These are phyloP conservation scores for Kodamaea anthophila DNA, from an alignment of 1,139 yeast species.

Conservation along the genomic window DNA sequence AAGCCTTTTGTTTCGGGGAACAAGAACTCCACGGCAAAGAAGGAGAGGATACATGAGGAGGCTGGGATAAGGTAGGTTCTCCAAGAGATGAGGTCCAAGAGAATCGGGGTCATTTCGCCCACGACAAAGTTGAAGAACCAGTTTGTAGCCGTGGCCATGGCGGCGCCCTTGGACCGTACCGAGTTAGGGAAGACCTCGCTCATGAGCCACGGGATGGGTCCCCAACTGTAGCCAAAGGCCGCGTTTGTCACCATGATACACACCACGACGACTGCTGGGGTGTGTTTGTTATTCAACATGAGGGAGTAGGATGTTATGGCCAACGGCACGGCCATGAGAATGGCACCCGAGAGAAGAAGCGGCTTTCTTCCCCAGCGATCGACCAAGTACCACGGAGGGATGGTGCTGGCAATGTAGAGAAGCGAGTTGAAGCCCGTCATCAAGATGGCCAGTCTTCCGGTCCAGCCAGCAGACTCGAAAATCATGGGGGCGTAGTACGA, in stretches of 20 bases:
- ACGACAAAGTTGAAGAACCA: constrained; percentile 94
- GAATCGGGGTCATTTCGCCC: constrained; percentile 84
- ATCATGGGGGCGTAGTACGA: constrained; percentile 92
- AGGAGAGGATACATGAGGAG: constrained; percentile 63
- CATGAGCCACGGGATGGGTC: constrained; percentile 93
- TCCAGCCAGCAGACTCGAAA: constrained; percentile 94
- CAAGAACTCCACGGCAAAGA: constrained; percentile 56
- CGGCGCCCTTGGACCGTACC: constrained; percentile 90
- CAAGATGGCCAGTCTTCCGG: constrained; percentile 77
- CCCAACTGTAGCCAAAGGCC: constrained; percentile 86
- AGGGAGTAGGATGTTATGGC: constrained; percentile 62
- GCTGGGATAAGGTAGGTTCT: constrained; percentile 79
- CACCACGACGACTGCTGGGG: constrained; percentile 68
- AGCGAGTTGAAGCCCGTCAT: constrained; percentile 91
- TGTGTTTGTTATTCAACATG: constrained; percentile 49
- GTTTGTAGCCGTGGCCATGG: constrained; percentile 84
- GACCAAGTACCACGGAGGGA: constrained; percentile 89
- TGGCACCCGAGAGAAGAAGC: constrained; percentile 68
- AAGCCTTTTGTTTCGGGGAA: constrained; percentile 92
- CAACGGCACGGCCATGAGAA: constrained; percentile 70
- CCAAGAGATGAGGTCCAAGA: constrained; percentile 75
- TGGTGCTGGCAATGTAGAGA: constrained; percentile 65
- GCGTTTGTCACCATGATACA: constrained; percentile 78
- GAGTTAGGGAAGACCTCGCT: constrained; percentile 84
- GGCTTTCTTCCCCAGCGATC: constrained; percentile 91